A percentile compares a stretch with the other conserved stretches of the same genome.
phyloP scores from a whole-genome alignment of 2,329 filamentous ascomycete genomes.

The Acephala macrosclerotiorum region DNA sequence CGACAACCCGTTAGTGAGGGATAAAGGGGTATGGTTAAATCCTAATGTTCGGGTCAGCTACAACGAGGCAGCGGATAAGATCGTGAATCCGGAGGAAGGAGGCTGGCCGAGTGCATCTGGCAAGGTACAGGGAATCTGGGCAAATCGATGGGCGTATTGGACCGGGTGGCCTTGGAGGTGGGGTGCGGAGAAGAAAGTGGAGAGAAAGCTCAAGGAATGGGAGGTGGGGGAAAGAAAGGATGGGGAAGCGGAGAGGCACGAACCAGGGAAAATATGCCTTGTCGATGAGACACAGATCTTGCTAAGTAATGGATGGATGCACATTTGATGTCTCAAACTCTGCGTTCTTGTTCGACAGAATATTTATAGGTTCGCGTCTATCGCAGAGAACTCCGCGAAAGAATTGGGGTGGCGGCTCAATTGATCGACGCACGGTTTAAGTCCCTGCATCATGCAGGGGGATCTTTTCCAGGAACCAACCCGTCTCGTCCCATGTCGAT shows the following conservation, averaged over 20 bases:
- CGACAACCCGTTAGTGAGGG: constrained; percentile 51
- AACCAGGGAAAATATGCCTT: constrained; percentile 48
- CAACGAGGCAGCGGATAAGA: not conserved
- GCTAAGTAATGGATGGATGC: constrained; percentile 62
- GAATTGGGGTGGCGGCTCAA: not conserved
- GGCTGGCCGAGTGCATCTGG: not conserved
- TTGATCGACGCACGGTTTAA: not conserved
- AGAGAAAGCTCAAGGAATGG: constrained; percentile 1
- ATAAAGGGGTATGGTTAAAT: constrained; percentile 11
- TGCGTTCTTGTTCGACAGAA: not conserved
- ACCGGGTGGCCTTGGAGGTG: not conserved
- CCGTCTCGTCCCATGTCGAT: not conserved
- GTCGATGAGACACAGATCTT: constrained; percentile 67
- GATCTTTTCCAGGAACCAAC: constrained; percentile 4
- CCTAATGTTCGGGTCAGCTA: constrained; percentile 16
- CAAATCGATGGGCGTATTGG: constrained; percentile 6
- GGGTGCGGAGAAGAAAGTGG: constrained; percentile 1
- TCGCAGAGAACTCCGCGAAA: not conserved
- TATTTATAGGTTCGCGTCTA: not conserved
- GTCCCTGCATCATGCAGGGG: constrained; percentile 8
- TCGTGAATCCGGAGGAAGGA: constrained; percentile 2
- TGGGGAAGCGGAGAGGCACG: constrained; percentile 49
- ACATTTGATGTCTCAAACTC: constrained; percentile 38
- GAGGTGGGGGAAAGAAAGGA: constrained; percentile 15
- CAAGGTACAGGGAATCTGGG: constrained; percentile 10